A percentile compares a stretch with the other conserved stretches of the same genome.
Evolutionary conservation across 2,329 filamentous ascomycete genomes (phyloP).

Genomic region (Colletotrichum agaves): DNA sequence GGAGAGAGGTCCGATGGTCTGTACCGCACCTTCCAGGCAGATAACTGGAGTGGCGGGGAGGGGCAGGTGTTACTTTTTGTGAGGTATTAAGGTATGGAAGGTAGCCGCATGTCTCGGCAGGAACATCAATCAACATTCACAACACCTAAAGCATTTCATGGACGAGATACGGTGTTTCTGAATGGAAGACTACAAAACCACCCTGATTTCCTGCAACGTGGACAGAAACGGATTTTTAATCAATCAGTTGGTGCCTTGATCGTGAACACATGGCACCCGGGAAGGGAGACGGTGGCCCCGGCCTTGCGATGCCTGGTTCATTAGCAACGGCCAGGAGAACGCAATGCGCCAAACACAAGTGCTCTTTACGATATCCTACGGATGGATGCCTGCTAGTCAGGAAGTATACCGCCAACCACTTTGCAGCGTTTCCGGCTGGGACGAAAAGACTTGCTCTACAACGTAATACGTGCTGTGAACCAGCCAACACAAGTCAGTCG

Average conservation of each 20-base stretch:
- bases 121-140: neutral
- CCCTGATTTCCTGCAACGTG: neutral
- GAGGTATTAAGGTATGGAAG: too few relatives aligned
- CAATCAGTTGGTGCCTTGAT: conserved; percentile 1
- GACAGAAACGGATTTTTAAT: conserved; percentile 1
- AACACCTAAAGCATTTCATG: neutral
- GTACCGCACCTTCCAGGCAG: conserved; percentile 2
- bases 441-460: neutral
- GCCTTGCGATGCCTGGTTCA: conserved; percentile 14
- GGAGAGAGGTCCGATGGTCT: conserved; percentile 29
- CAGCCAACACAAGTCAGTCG: conserved; percentile 8
- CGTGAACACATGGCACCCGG: conserved; percentile 21
- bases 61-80: neutral
- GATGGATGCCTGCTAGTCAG: conserved; percentile 26
- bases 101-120: conserved; percentile 4
- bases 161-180: conserved; percentile 17
- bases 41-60: conserved; percentile 16
- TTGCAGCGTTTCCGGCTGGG: neutral
- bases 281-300: conserved; percentile 27
- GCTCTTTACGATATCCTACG: conserved; percentile 15
- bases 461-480: neutral
- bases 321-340: neutral
- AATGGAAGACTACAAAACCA: neutral
- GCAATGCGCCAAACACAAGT: conserved; percentile 9
- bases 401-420: neutral